Percentiles rank a stretch among this genome's conserved stretches.
These are phyloP conservation scores for Saccharum officinarum DNA, from an alignment of 176 grass and related monocot species.

Conservation along the genomic window DNA sequence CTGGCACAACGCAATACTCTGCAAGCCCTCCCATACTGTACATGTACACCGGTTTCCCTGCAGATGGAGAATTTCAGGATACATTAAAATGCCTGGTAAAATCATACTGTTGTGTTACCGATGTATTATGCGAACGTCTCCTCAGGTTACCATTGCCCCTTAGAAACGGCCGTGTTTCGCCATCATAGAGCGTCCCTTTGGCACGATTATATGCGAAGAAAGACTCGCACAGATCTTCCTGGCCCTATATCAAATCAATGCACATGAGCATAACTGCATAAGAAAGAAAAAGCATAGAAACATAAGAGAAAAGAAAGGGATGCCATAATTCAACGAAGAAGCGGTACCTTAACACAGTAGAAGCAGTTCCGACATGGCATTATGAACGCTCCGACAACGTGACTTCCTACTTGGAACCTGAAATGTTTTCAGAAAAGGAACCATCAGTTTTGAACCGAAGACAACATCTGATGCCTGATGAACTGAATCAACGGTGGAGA, in stretches of 20 bases:
- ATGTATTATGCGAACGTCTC: neutral
- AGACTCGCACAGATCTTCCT: slow-evolving; percentile 95
- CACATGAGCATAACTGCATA: neutral
- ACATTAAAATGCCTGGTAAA: neutral
- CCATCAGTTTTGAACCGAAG: neutral
- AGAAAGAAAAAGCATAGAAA: neutral
- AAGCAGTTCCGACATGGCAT: slow-evolving; percentile 99
- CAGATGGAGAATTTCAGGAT: slow-evolving; percentile 5
- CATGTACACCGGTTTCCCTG: slow-evolving; percentile 96
- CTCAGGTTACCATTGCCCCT: slow-evolving; percentile 63
- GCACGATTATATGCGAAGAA: slow-evolving; percentile 97
- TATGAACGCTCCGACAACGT: slow-evolving; percentile 97
- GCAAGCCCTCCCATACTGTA: slow-evolving; percentile 98
- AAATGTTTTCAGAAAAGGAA: slow-evolving; percentile 19
- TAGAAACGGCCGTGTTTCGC: slow-evolving; percentile 85
- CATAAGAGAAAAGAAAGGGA: neutral
- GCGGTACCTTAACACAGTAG: slow-evolving; percentile 84
- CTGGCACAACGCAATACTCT: slow-evolving; percentile 93
- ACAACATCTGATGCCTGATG: neutral
- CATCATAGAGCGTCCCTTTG: slow-evolving; percentile 95
- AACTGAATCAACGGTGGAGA: neutral
- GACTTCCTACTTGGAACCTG: slow-evolving; percentile 91
- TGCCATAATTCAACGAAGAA: neutral
- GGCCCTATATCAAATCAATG: slow-evolving; percentile 57
- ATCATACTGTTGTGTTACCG: neutral